A percentile compares a stretch with the other conserved stretches of the same genome.
Evolutionary conservation across 495 filamentous ascomycete genomes (phyloP).

Genomic region (Penicillium bovifimosum): DNA sequence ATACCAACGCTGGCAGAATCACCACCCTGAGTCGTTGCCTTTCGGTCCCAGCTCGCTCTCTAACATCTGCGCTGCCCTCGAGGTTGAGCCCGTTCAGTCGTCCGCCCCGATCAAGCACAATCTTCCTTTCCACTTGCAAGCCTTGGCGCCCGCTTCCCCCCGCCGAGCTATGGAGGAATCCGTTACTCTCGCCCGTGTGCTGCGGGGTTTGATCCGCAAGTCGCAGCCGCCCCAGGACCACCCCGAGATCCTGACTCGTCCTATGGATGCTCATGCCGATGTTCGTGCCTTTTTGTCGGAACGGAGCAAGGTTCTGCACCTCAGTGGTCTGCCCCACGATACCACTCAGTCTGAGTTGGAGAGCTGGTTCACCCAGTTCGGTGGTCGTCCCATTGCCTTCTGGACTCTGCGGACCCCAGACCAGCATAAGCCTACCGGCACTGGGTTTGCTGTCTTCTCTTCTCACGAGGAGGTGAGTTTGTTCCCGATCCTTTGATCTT

Average conservation of each 20-base stretch:
- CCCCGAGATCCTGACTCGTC: constrained; percentile 84
- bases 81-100: constrained; percentile 93
- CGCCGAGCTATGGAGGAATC: constrained; percentile 97
- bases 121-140: constrained; percentile 94
- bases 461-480: constrained; percentile 94
- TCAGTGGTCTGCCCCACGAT: constrained; percentile 94
- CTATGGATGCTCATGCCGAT: constrained; percentile 95
- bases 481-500: background rate
- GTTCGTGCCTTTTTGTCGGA: constrained; percentile 94
- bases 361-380: constrained; percentile 99
- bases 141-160: constrained; percentile 91
- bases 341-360: constrained; percentile 97
- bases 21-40: constrained; percentile 93
- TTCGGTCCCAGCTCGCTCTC: constrained; percentile 92
- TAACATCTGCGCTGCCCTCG: constrained; percentile 95
- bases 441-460: constrained; percentile 96
- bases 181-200: constrained; percentile 84
- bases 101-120: constrained; percentile 99
- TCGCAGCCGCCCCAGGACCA: constrained; percentile 91
- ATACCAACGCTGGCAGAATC: constrained; percentile 96
- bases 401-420: constrained; percentile 97
- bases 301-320: constrained; percentile 94
- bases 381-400: constrained; percentile 96
- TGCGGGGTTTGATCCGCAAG: constrained; percentile 87
- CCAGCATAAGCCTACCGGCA: constrained; percentile 96